Evolutionary conservation across 495 filamentous ascomycete genomes (phyloP), one percentile per base, ranked within the genome.

Genomic region (Gamarada debralockiae): DNA sequence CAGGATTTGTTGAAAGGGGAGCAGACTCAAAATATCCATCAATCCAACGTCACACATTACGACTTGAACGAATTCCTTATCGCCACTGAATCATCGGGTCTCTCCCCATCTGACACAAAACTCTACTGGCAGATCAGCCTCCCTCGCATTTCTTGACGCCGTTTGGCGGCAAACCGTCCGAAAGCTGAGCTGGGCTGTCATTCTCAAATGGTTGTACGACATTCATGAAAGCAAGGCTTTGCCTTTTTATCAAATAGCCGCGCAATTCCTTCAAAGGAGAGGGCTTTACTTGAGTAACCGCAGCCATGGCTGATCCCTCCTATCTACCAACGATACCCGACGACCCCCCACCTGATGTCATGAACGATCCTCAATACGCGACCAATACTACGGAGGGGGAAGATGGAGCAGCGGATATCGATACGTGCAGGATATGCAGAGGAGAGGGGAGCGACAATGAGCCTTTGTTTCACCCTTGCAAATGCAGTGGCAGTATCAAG

Each of bases 401-500:
- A 34, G 62, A 61, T 55, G 62, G 59, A 31, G 52, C 27, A 22
- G 55, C 55, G 13, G 84, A 87, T 51, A 71, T 79, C 24, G 90
- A 96, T 63, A 95, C 89, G 20, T 99, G 93, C 69, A 81, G 93
- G 41, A 97, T 99, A 71, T 99, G 93, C 69, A 79, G 95, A 53
- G 89, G 89, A 14, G 95, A 97, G 68, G 90, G 79, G 20, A 86
- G 85, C 0, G 66, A 77, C n/a, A 82, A 88, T 1, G 93, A 97
- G 65, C 89, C 89, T 40, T 76, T 99, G 31, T 99, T 96, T 76
- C 90, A 95, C 64, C 93, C 93, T 2, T 99, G 93, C 81, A 96
- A 95, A 73, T 99, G 93, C 73, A 96, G 89, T 64, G 93, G 93
- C 14, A 96, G 90, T 69, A 99, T 99, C 70, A 97, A 96, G 69